Percentiles rank a stretch among this genome's conserved stretches.
Conservation (phyloP, 2,329 filamentous ascomycete genomes). For the Xylaria sp. region DNA sequence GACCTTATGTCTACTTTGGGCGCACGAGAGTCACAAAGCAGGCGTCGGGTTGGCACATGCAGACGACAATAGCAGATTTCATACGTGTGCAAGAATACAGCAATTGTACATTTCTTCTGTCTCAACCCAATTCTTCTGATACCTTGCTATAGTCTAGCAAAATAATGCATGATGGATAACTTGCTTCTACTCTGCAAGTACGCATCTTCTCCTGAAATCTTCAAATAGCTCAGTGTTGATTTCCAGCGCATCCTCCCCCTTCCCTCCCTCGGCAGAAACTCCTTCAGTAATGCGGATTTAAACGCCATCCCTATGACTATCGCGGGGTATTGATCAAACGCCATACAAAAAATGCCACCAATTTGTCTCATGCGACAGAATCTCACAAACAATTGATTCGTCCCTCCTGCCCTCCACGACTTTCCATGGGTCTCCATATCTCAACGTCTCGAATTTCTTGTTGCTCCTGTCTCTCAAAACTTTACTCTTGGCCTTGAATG, state of each 20-base stretch:
- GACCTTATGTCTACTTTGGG: background rate
- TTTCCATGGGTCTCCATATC: background rate
- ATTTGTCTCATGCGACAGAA: background rate
- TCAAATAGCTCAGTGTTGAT: background rate
- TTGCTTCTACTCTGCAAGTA: background rate
- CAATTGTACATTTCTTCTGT: constrained; percentile 37
- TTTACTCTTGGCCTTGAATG: background rate
- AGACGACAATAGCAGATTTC: constrained; percentile 20
- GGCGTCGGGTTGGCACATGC: background rate
- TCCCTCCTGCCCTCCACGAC: background rate
- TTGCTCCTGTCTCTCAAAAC: background rate
- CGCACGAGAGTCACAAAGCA: background rate
- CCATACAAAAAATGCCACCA: constrained; percentile 38
- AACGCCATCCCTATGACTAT: constrained; percentile 40
- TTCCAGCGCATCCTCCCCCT: background rate
- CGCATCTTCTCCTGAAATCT: background rate
- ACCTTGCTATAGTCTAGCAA: background rate
- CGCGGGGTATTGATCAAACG: constrained; percentile 44
- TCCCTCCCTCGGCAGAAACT: background rate
- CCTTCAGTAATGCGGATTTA: background rate
- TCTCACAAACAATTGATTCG: background rate
- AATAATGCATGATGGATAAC: too few relatives aligned
- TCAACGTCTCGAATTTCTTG: background rate
- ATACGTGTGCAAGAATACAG: constrained; percentile 32
- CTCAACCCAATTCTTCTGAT: background rate